Base-by-base conservation (phyloP, 2,329 filamentous ascomycete genomes). In the Annulohypoxylon truncatum region DNA sequence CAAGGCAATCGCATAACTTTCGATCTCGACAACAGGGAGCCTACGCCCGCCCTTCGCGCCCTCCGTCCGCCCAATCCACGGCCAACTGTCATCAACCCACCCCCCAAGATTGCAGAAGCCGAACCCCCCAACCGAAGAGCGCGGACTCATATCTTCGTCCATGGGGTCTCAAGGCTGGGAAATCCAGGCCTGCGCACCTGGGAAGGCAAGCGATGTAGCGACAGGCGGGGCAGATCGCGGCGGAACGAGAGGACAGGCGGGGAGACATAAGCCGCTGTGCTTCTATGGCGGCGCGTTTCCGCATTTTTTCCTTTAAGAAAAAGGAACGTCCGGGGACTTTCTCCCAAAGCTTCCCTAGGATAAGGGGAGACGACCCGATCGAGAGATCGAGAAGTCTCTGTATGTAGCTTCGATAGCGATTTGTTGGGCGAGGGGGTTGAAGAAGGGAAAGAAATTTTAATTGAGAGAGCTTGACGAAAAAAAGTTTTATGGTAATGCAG, bases 281-380 rank as follows among this genome's bases (percentile, higher is more conserved):
- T 97, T 97, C 90, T 97, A 94, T 97, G 95, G 94, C 94, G 94
- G 93, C 93, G 94, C 93, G 92, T 97, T 97, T 96, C 93, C 93
- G 93, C 94, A 80, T 82, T 78, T 80, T 65, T 79, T 83, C 83
- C 79, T 82, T 76, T n/a, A n/a, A n/a, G 76, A 75, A 74, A 69
- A 73, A 75, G 72, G 78, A 83, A 83, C 90, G 94, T 97, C 95
- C 95, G 95, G 95, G 95, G 95, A 98, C 95, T 98, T 98, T 98
- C 95, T 97, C 95, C 95, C 94, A 96, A 97, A 97, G 94, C 94
- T 78, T 62, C 59, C 59, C 5, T 52, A 35, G 33, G 20, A 73
- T 12, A 77, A 77, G 75, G 77, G 71, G 76, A 78, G 77, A 81
- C 72, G 80, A 75, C 70, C 75, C 44, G 24, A 48, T 48, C 44